Evolutionary conservation across 1,284 basidiomycete species (phyloP), one percentile per base, ranked within the genome.

Genomic region (Rhizoctonia solani): DNA sequence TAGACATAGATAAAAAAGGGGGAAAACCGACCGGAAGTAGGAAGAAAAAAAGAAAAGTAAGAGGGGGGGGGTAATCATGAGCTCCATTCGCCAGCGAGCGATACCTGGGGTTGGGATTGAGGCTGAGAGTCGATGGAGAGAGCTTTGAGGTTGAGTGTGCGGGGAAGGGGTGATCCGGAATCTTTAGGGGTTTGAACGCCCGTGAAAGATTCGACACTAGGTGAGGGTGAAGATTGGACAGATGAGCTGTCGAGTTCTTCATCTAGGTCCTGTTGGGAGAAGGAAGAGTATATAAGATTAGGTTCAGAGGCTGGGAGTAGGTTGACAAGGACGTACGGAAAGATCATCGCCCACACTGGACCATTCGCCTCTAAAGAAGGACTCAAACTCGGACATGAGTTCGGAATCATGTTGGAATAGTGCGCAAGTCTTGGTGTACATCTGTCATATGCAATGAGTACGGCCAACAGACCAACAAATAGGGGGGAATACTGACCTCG

Each of bases 361-460:
- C 58, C 58, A 61, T 39, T 61, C 58, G 16, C 58, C 58, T 34
- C 46, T 44, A 46, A 61, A 61, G 44, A 61, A 61, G 23, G 46
- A 47, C 32, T 61, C 46, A 39, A 61, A 50, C 30, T 61, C 58
- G 46, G 8, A n/a, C n/a, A 61, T 44, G 5, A 61, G 32, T 25
- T 61, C 58, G 46, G 58, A 27, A 32, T 61, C 58, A n/a, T 46
- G 23, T 39, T 46, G 27, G 58, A 61, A 61, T 19, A 61, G 58
- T 23, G 58, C 46, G 34, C 46, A 61, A 37, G 46, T 49, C 44
- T 61, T 44, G 6, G 58, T 47, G 39, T 61, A 61, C 58, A 61
- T 61, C 58, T 61, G 58, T 46, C n/a, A n/a, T n/a, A n/a, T 9
- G 23, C 49, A 19, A 52, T 6, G 19, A 52, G 23, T 25, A 13